A percentile compares a stretch with the other conserved stretches of the same genome.
Conservation (phyloP, 768 basidiomycete species). For the Dendrothele bispora region DNA sequence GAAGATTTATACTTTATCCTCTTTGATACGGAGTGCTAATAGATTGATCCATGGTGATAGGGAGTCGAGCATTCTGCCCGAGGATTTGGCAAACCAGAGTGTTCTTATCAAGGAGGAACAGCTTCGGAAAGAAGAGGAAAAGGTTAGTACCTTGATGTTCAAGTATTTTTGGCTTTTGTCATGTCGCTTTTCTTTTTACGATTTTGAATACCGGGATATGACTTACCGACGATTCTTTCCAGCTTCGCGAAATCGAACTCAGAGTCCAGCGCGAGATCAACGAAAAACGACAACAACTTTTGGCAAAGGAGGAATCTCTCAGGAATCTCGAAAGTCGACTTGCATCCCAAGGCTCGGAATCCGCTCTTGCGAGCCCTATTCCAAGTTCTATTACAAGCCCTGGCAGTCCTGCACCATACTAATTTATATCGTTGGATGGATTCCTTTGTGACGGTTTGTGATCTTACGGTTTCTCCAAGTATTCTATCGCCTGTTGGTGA, state of each 20-base stretch:
- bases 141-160: constrained; percentile 37
- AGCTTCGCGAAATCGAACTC: constrained; percentile 85
- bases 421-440: too few species aligned
- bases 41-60: constrained; percentile 23
- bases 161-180: not conserved
- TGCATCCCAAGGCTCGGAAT: constrained; percentile 46
- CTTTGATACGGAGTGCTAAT: too few species aligned
- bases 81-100: constrained; percentile 83
- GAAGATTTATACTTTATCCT: too few species aligned
- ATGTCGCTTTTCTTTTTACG: not conserved
- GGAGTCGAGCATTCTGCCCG: constrained; percentile 77
- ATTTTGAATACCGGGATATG: not conserved
- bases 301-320: constrained; percentile 84
- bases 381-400: too few species aligned
- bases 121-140: constrained; percentile 84
- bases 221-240: constrained; percentile 1
- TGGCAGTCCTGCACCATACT: too few species aligned
- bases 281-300: constrained; percentile 81
- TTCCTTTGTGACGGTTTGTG: too few species aligned
- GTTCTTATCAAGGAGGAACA: constrained; percentile 91
- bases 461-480: too few species aligned
- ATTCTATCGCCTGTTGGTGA: too few species aligned
- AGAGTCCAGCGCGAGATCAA: constrained; percentile 86
- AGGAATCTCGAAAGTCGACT: constrained; percentile 63
- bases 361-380: not conserved